A percentile compares a stretch with the other conserved stretches of the same genome.
Conservation (phyloP, 805 yeast species). For the Saturnispora quitensis region DNA sequence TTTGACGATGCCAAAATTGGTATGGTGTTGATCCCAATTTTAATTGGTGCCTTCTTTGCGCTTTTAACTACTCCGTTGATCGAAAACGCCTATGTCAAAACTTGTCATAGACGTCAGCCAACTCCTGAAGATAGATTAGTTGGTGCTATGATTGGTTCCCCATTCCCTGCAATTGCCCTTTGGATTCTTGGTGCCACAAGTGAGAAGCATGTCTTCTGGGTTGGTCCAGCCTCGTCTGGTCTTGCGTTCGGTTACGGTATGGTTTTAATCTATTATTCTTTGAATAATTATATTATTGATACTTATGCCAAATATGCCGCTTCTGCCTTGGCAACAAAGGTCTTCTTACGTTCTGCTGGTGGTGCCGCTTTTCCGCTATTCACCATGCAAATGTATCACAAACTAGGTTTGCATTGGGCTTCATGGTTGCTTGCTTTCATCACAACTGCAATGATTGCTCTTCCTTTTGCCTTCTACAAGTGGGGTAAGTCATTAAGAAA, state of each 20-base stretch:
- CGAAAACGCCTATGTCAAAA: constrained; percentile 49
- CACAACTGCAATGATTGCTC: constrained; percentile 63
- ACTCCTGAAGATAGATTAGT: constrained; percentile 72
- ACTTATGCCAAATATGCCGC: constrained; percentile 79
- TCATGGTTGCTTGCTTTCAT: constrained; percentile 70
- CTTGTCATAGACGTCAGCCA: constrained; percentile 48
- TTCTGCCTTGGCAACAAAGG: constrained; percentile 73
- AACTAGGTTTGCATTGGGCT: constrained; percentile 72
- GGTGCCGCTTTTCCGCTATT: constrained; percentile 84
- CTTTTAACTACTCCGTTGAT: constrained; percentile 64
- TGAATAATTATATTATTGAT: constrained; percentile 80
- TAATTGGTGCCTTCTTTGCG: constrained; percentile 77
- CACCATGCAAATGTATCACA: constrained; percentile 72
- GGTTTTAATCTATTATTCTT: constrained; percentile 49
- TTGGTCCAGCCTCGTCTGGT: constrained; percentile 53
- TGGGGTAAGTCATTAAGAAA: constrained; percentile 58
- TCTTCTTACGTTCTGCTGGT: constrained; percentile 70
- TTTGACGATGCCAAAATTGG: constrained; percentile 74
- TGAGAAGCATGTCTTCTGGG: constrained; percentile 56
- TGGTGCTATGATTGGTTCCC: constrained; percentile 78
- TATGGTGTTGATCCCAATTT: constrained; percentile 80
- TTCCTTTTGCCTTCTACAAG: constrained; percentile 64
- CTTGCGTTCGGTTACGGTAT: constrained; percentile 53
- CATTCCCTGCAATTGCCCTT: constrained; percentile 71
- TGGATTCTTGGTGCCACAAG: constrained; percentile 79